Base-by-base conservation (phyloP, 495 filamentous ascomycete species). In the Neurospora hispaniola region DNA sequence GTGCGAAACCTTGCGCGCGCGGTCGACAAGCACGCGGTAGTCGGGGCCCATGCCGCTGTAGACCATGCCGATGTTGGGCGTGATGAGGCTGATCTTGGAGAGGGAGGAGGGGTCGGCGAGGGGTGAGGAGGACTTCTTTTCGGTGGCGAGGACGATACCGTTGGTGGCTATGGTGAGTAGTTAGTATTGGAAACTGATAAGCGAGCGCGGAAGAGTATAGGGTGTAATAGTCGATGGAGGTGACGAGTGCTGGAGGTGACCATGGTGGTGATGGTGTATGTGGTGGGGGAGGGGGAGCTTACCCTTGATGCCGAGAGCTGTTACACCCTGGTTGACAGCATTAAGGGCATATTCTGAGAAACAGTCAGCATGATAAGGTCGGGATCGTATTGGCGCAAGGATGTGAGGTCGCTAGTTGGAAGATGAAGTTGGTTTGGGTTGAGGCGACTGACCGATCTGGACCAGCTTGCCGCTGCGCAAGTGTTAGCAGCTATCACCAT, bases 11-110 rank as follows among this genome's bases (percentile, higher is more conserved):
- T 98, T 98, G 76, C 96, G 94, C 74, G 96, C 96, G 81, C 93
- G 94, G 86, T 99, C 96, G 73, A 97, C 96, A 66, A 99, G 89
- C 62, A 98, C 93, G 77, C 96, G 90, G 85, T 98, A 99, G 84
- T 99, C 96, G 70, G 96, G 96, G 20, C 96, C 94, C 96, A 99
- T 99, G 80, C 96, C 96, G 31, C 92, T 92, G 85, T 99, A 99
- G 79, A 99, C 96, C 96, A 98, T 98, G 81, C 96, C 96, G 85
- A 98, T 98, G 88, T 99, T 94, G 74, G 96, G 96, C 54, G 96
- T 98, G 85, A 99, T 93, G 78, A 96, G 89, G 81, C 92, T 96
- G 87, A 99, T 93, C 86, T 99, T 99, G 80, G 95, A 96, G 78
- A 97, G 91, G 31, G 96, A 98, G 72, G 91, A 89, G 72, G 94